Base-by-base conservation (phyloP, 495 filamentous ascomycete genomes). In the Neurospora intermedia region DNA sequence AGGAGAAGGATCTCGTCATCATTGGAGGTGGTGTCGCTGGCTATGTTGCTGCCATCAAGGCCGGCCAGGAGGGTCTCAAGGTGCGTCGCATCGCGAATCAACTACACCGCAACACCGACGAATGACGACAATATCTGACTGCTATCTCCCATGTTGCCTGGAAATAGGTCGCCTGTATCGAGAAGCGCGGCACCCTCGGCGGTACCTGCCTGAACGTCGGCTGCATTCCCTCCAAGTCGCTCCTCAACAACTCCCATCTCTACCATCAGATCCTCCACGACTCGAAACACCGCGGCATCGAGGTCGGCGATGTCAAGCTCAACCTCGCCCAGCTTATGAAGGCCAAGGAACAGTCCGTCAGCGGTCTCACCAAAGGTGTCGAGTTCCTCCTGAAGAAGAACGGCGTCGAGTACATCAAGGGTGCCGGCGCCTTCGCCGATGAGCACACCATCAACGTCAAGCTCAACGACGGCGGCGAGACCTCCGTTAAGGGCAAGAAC, bases 321-420 rank as follows among this genome's bases (percentile, higher is more conserved):
- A 97, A 99, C 88, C 87, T 99, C 41, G 82, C 84, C 77, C 91
- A 96, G 81, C 93, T 99, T 91, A 96, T 99, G 94, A 94, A 97
- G 85, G 95, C 96, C 54, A 99, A 99, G 86, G 93, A 98, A 59
- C 89, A 88, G 43, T 96, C 96, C 69, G 96, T 99, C 74, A 85
- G 86, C 42, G 90, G 94, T 66, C 83, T 99, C 76, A 99, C 96
- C 75, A 98, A 98, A 87, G 96, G 96, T 83, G 91, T 99, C 77
- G 96, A 98, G 84, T 99, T 93, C 83, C 85, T 99, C 72, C 90
- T 99, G 83, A 98, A 97, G 91, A 99, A 98, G 89, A 98, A 99
- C 84, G 91, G 91, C 70, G 96, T 97, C 78, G 93, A 98, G 78
- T 99, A 98, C 80, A 84, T 98, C 85, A 97, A 96, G 86, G 96